Conservation (phyloP, 805 yeast genomes). For the Ogataea henricii region DNA sequence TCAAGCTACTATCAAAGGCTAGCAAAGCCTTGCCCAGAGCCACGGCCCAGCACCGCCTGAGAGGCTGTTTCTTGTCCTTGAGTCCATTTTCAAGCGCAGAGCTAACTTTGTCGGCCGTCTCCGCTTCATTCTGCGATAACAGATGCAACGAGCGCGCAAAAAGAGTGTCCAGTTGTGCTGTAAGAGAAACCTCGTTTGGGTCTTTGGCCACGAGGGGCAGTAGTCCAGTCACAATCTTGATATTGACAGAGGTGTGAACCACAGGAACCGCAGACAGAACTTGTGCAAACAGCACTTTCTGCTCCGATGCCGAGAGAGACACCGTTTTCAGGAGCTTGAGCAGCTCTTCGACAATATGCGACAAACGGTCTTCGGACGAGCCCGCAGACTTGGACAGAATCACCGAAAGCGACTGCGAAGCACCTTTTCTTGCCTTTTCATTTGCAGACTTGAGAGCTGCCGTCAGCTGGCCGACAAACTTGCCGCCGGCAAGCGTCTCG, state of each 20-base stretch:
- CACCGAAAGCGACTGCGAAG: constrained; percentile 39
- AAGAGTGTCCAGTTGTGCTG: constrained; percentile 50
- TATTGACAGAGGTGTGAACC: constrained; percentile 5
- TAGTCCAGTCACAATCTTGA: constrained; percentile 45
- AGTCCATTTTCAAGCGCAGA: constrained; percentile 56
- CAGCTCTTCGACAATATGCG: constrained; percentile 51
- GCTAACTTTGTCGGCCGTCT: constrained; percentile 27
- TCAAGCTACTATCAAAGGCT: constrained; percentile 2
- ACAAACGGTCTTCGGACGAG: constrained; percentile 31
- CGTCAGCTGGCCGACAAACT: constrained; percentile 52
- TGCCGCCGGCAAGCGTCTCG: constrained; percentile 38
- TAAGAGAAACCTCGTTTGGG: constrained; percentile 66
- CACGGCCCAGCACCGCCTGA: constrained; percentile 69
- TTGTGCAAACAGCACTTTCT: constrained; percentile 54
- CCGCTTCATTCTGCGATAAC: constrained; percentile 21
- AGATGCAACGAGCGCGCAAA: constrained; percentile 44
- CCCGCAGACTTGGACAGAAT: constrained; percentile 24
- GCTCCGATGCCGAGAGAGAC: constrained; percentile 62
- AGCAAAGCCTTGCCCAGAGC: constrained; percentile 44
- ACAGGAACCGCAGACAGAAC: constrained; percentile 41
- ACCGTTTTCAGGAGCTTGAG: constrained; percentile 57
- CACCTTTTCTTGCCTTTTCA: constrained; percentile 56
- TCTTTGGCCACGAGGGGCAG: constrained; percentile 67
- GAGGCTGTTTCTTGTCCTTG: constrained; percentile 58
- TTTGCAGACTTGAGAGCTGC: constrained; percentile 71